phyloP scores from a whole-genome alignment of 2,329 filamentous ascomycete species.

The Calonectria hongkongensis region DNA sequence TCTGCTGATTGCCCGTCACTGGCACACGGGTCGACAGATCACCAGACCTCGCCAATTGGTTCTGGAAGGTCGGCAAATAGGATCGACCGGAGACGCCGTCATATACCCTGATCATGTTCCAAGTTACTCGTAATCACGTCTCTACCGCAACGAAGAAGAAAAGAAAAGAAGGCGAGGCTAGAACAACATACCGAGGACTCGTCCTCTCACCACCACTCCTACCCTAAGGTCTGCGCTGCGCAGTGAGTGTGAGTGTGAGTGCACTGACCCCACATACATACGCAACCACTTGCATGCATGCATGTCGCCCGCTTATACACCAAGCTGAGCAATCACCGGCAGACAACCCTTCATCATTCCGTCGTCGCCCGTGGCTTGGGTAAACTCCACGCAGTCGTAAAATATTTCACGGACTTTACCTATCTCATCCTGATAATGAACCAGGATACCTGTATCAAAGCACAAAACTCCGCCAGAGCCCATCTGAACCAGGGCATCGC shows the following conservation, averaged over 20 bases:
- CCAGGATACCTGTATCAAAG: constrained; percentile 7
- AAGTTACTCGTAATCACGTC: not conserved
- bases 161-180: constrained; percentile 4
- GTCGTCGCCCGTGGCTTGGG: constrained; percentile 17
- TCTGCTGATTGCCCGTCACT: constrained; percentile 27
- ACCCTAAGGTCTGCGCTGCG: not conserved
- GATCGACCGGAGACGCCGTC: constrained; percentile 24
- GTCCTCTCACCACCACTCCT: no score
- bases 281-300: constrained; percentile 15
- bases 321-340: not conserved
- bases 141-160: constrained; percentile 6
- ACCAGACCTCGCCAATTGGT: constrained; percentile 2
- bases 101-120: constrained; percentile 20
- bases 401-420: not conserved
- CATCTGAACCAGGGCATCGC: constrained; percentile 4
- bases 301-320: constrained; percentile 6
- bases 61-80: constrained; percentile 13
- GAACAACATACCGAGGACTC: not conserved
- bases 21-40: constrained; percentile 39
- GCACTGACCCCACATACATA: constrained; percentile 2
- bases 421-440: constrained; percentile 25
- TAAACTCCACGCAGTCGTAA: not conserved
- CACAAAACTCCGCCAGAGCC: constrained; percentile 16
- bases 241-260: not conserved
- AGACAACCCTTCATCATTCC: constrained; percentile 5